phyloP scores from a whole-genome alignment of 2,329 filamentous ascomycete genomes.

The Aspergillus puulaauensis region DNA sequence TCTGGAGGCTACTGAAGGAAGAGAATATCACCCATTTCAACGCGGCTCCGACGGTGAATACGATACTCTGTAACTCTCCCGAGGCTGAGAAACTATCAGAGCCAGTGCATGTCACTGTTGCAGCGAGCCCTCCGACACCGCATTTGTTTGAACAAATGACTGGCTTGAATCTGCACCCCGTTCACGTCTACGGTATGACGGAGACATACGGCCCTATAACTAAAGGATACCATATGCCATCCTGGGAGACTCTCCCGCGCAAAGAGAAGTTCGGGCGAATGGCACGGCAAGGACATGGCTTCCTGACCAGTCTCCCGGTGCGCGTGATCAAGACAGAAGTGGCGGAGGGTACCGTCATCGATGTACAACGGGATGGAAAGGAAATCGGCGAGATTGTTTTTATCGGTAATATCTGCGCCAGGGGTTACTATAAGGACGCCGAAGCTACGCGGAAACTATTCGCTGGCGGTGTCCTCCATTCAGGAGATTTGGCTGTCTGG shows the following conservation, averaged over 20 bases:
- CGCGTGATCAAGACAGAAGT: conserved; percentile 80
- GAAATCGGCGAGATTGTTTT: conserved; percentile 87
- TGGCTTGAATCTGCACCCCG: conserved; percentile 77
- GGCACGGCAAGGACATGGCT: conserved; percentile 92
- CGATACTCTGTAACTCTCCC: conserved; percentile 76
- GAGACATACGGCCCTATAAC: conserved; percentile 96
- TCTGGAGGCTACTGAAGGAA: conserved; percentile 84
- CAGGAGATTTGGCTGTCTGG: conserved; percentile 90
- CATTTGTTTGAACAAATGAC: conserved; percentile 95
- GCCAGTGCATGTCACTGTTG: conserved; percentile 83
- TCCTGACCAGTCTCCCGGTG: conserved; percentile 76
- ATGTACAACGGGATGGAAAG: conserved; percentile 68
- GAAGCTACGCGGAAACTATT: conserved; percentile 86
- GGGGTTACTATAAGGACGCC: conserved; percentile 87
- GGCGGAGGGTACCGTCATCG: conserved; percentile 63
- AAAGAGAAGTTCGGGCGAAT: conserved; percentile 84
- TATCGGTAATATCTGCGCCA: conserved; percentile 84
- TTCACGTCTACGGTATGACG: conserved; percentile 86
- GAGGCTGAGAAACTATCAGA: conserved; percentile 69
- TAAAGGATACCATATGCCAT: conserved; percentile 83
- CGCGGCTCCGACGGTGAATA: conserved; percentile 95
- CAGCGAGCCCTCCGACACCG: conserved; percentile 83
- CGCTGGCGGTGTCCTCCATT: conserved; percentile 80
- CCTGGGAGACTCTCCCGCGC: conserved; percentile 72
- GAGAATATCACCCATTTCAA: conserved; percentile 93